These are phyloP conservation scores for Camellia granthamiana DNA, from an alignment of 148 eudicot genomes.

Conservation along the genomic window DNA sequence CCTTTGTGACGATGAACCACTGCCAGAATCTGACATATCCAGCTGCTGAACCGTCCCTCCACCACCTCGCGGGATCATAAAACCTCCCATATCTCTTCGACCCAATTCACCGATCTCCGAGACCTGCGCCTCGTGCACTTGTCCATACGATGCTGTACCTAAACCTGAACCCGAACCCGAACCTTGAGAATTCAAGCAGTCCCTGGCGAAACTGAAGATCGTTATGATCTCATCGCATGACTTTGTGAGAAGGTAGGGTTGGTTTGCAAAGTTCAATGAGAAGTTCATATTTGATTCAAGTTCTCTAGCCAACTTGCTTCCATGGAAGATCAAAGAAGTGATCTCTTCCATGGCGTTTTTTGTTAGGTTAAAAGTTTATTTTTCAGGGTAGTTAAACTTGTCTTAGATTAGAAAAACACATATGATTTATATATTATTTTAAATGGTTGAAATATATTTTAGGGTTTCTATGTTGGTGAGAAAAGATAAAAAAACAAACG, in stretches of 20 bases:
- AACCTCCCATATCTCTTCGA: background rate
- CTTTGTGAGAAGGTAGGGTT: constrained; percentile 19
- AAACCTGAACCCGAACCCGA: too few species aligned
- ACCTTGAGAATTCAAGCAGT: constrained; percentile 18
- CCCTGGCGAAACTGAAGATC: constrained; percentile 28
- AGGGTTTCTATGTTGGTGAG: constrained; percentile 14
- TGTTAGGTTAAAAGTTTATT: background rate
- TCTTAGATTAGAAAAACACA: background rate
- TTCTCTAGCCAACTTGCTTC: constrained; percentile 47
- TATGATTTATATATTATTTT: constrained; percentile 10
- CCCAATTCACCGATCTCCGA: background rate
- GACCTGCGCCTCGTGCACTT: too few species aligned
- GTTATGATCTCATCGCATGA: constrained; percentile 48
- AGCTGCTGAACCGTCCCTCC: constrained; percentile 7
- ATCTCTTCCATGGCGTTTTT: constrained; percentile 37
- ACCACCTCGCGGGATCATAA: background rate
- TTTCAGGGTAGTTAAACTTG: background rate
- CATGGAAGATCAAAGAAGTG: constrained; percentile 29
- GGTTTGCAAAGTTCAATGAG: constrained; percentile 19
- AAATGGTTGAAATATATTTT: background rate
- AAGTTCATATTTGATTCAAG: constrained; percentile 37
- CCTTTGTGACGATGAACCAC: constrained; percentile 25
- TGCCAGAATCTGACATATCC: constrained; percentile 18
- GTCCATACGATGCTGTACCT: background rate
- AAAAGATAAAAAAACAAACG: background rate